Conservation (phyloP, 225 moss, liverwort and hornwort species). For the Physcomitrium patens region DNA sequence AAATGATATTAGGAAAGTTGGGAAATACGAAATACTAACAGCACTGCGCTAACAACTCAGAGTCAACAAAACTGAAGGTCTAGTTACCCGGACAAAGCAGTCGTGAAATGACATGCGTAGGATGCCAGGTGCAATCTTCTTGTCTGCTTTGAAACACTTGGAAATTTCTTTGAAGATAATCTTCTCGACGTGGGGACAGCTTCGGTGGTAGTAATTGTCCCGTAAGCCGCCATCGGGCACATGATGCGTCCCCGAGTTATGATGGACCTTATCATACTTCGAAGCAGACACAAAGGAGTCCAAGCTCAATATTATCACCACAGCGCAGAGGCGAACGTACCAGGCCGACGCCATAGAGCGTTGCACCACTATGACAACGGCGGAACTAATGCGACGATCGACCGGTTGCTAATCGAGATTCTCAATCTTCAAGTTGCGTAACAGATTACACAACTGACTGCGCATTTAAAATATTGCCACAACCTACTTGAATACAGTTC, state of each 20-base stretch:
- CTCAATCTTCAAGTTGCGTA: too few species aligned
- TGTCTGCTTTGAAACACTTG: constrained; percentile 20
- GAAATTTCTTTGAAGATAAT: constrained; percentile 29
- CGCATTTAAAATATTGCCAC: too few species aligned
- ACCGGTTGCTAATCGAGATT: too few species aligned
- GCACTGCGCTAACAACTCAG: not conserved
- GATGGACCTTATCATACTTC: not conserved
- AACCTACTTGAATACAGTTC: too few species aligned
- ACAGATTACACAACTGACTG: too few species aligned
- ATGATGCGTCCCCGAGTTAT: too few species aligned
- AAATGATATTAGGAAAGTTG: too few species aligned
- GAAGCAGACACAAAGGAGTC: not conserved
- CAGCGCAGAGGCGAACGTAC: too few species aligned
- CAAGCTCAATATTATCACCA: not conserved
- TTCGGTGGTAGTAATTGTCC: constrained; percentile 20
- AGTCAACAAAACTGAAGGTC: not conserved
- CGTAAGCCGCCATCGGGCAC: not conserved
- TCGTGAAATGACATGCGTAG: constrained; percentile 48
- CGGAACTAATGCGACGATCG: too few species aligned
- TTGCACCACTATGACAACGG: too few species aligned
- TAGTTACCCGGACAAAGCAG: constrained; percentile 44
- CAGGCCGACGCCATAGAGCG: too few species aligned
- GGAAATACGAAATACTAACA: too few species aligned
- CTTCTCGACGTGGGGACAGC: constrained; percentile 30
- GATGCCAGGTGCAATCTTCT: constrained; percentile 35